These are phyloP conservation scores for Microcos paniculata DNA, from an alignment of 345 rosid species.

Conservation along the genomic window DNA sequence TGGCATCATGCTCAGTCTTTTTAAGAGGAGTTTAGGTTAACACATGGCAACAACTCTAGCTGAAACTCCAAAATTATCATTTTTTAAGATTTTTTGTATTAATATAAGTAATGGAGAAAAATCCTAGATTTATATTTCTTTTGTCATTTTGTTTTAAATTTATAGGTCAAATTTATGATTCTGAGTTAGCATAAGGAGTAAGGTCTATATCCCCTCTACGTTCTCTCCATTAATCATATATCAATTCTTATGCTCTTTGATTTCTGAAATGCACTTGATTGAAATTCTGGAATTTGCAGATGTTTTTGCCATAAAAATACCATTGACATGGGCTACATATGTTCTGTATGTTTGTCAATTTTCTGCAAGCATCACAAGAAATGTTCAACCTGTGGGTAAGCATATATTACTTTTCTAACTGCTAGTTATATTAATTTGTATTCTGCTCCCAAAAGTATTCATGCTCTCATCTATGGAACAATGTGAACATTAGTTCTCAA, in stretches of 20 bases:
- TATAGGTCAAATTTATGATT: neutral
- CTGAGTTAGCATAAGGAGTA: constrained; percentile 3
- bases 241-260: neutral
- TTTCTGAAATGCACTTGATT: neutral
- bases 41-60: neutral
- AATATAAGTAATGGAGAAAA: neutral
- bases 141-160: neutral
- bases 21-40: neutral
- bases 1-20: neutral
- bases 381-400: constrained; percentile 93
- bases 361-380: constrained; percentile 91
- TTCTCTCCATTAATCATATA: neutral
- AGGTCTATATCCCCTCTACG: neutral
- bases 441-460: constrained; percentile 2
- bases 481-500: neutral
- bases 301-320: constrained; percentile 97
- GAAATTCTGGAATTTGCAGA: constrained; percentile 45
- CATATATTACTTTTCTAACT: constrained; percentile 11
- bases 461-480: neutral
- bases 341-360: constrained; percentile 93
- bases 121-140: neutral
- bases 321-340: constrained; percentile 91
- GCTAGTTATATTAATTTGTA: constrained; percentile 12
- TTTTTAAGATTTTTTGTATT: neutral
- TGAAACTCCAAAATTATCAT: neutral